These are phyloP conservation scores for Lagenaria siceraria DNA, from an alignment of 306 rosid genomes.

Conservation along the genomic window DNA sequence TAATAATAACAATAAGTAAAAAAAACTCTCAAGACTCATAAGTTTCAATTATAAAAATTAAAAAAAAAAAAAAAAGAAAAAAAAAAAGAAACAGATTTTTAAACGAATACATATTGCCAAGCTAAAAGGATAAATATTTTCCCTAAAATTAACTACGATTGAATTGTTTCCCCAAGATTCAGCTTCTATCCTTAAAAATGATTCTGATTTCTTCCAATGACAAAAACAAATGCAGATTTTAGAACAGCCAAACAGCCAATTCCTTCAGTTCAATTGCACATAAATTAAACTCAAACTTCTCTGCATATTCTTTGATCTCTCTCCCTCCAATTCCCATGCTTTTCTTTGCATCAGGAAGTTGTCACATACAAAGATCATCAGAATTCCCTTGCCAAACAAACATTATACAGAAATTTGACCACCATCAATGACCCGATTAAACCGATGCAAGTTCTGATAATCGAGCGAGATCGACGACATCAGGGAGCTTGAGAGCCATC, in stretches of 20 bases:
- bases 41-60: no score
- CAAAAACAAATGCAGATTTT: not conserved
- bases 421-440: not conserved
- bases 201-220: not conserved
- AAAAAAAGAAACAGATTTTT: no score
- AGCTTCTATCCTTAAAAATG: not conserved
- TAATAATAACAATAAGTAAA: no score
- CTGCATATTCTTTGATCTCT: not conserved
- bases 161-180: not conserved
- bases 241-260: not conserved
- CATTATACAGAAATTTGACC: not conserved
- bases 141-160: not conserved
- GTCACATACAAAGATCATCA: not conserved
- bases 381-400: not conserved
- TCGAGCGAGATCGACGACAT: not conserved
- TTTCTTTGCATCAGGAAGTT: not conserved
- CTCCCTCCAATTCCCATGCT: not conserved
- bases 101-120: no score
- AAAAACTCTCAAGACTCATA: no score
- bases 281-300: not conserved
- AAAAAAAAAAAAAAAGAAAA: no score
- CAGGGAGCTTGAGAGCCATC: not conserved
- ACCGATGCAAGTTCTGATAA: not conserved
- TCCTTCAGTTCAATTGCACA: not conserved
- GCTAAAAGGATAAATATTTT: not conserved